A percentile compares a stretch with the other conserved stretches of the same genome.
These are phyloP conservation scores for Alopecurus myosuroides DNA, from an alignment of 176 grass and related monocot genomes.

Conservation along the genomic window DNA sequence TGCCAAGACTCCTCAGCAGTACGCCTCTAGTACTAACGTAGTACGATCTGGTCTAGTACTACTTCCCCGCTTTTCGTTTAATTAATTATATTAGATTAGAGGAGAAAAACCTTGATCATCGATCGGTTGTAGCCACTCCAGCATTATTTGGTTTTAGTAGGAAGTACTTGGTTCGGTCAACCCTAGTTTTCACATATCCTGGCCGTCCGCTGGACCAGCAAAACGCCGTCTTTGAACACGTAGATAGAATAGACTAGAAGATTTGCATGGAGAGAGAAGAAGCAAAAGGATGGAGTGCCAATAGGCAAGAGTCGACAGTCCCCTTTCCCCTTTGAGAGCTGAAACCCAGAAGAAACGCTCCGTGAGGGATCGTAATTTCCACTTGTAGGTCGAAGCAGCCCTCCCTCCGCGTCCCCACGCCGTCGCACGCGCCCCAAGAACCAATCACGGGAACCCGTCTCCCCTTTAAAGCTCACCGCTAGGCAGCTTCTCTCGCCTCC, in stretches of 20 bases:
- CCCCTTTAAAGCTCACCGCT: conserved; percentile 15
- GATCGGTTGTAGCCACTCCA: too few relatives aligned
- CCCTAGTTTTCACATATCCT: background rate
- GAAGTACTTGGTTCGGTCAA: background rate
- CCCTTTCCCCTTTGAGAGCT: background rate
- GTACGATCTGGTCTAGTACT: background rate
- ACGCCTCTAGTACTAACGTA: background rate
- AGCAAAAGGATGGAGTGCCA: background rate
- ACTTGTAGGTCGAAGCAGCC: background rate
- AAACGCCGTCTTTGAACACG: background rate
- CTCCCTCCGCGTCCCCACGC: conserved; percentile 19
- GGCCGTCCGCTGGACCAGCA: too few relatives aligned
- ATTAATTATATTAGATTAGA: too few relatives aligned
- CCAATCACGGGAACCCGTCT: conserved; percentile 32
- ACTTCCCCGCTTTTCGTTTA: too few relatives aligned
- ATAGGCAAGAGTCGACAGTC: background rate
- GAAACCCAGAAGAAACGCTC: background rate
- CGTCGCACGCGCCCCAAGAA: conserved; percentile 30
- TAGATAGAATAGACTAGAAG: background rate
- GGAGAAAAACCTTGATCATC: too few relatives aligned
- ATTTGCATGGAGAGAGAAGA: background rate
- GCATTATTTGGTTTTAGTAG: too few relatives aligned
- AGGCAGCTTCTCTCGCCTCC: background rate
- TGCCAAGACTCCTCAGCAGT: background rate
- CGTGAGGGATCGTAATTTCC: background rate